phyloP scores from a whole-genome alignment of 108 stramenopile genomes.

The Cyclotella kingstonii region DNA sequence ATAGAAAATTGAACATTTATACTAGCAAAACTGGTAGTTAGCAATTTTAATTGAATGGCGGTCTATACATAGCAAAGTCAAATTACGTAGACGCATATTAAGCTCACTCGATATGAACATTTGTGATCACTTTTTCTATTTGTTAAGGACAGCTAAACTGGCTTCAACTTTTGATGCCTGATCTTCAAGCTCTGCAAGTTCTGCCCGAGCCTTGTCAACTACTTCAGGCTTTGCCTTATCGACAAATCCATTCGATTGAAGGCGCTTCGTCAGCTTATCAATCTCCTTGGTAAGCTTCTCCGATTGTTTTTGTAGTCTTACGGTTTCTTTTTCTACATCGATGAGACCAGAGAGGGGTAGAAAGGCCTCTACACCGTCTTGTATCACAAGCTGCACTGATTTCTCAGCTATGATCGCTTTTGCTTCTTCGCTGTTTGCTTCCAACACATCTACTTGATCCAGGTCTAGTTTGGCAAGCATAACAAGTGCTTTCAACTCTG shows the following conservation, averaged over 20 bases:
- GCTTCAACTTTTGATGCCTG: conserved; percentile 70
- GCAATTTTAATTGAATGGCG: too few species aligned
- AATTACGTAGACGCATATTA: too few species aligned
- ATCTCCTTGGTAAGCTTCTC: conserved; percentile 82
- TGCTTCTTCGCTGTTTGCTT: conserved; percentile 70
- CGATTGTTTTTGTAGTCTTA: conserved; percentile 72
- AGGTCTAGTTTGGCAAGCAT: conserved; percentile 82
- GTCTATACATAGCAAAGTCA: too few species aligned
- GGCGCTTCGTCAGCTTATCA: conserved; percentile 64
- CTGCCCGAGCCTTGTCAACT: conserved; percentile 79
- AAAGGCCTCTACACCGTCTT: conserved; percentile 84
- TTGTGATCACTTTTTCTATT: background rate
- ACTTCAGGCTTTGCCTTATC: conserved; percentile 85
- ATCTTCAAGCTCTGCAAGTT: conserved; percentile 80
- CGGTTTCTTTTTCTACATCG: conserved; percentile 82
- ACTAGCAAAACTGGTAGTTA: too few species aligned
- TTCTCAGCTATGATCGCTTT: conserved; percentile 48
- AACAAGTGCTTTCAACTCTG: conserved; percentile 75
- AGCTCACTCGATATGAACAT: too few species aligned
- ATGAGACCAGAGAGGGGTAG: conserved; percentile 84
- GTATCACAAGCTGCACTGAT: conserved; percentile 77
- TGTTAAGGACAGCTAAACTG: conserved; percentile 22
- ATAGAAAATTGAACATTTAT: too few species aligned
- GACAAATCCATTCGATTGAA: conserved; percentile 82
- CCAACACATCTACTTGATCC: conserved; percentile 57